phyloP scores from a whole-genome alignment of 164 flowering plant species.

The Cinnamomum micranthum region DNA sequence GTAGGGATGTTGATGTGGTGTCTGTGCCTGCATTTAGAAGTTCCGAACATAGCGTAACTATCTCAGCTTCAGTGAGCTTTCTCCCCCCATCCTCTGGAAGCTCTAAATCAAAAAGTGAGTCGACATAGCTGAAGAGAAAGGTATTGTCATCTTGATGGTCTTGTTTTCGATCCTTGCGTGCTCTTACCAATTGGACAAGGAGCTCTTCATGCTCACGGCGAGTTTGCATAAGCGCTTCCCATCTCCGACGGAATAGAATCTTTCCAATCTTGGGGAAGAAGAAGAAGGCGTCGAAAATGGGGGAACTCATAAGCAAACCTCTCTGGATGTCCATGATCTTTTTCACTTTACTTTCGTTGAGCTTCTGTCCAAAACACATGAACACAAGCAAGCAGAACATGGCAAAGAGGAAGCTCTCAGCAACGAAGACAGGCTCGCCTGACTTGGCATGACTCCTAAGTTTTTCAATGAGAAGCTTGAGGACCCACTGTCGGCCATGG shows the following conservation, averaged over 20 bases:
- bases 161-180: not conserved
- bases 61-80: slow-evolving; percentile 27
- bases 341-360: slow-evolving; percentile 26
- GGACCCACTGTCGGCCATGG: slow-evolving; percentile 30
- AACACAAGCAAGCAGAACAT: slow-evolving; percentile 30
- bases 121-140: slow-evolving; percentile 20
- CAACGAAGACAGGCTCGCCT: slow-evolving; percentile 12
- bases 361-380: slow-evolving; percentile 48
- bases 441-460: slow-evolving; percentile 6
- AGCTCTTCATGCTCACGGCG: slow-evolving; percentile 17
- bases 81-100: slow-evolving; percentile 40
- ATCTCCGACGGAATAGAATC: slow-evolving; percentile 20
- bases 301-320: slow-evolving; percentile 2
- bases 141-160: not conserved
- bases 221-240: slow-evolving; percentile 17
- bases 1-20: slow-evolving; percentile 29
- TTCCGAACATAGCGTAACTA: slow-evolving; percentile 31
- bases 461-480: slow-evolving; percentile 13
- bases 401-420: slow-evolving; percentile 23
- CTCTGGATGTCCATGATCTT: slow-evolving; percentile 19
- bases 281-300: slow-evolving; percentile 13
- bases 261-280: slow-evolving; percentile 25
- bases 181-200: slow-evolving; percentile 17
- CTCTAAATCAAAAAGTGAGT: slow-evolving; percentile 19
- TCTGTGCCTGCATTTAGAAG: slow-evolving; percentile 33